A percentile compares a stretch with the other conserved stretches of the same genome.
These are phyloP conservation scores for Perilla frutescens DNA, from an alignment of 257 asterid species.

Conservation along the genomic window DNA sequence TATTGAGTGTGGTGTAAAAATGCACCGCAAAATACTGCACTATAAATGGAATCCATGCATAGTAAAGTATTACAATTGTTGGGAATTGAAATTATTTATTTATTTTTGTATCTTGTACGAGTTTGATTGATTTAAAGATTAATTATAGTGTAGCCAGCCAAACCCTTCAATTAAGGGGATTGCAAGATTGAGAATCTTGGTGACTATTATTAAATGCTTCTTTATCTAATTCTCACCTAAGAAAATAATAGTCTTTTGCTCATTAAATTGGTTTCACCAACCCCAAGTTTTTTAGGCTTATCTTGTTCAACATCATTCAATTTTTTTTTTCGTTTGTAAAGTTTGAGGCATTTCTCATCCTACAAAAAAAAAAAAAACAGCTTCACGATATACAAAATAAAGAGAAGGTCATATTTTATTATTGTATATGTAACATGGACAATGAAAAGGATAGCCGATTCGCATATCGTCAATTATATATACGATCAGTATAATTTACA, in stretches of 20 bases:
- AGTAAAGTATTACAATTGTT: background rate
- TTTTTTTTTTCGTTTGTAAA: background rate
- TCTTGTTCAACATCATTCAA: constrained; percentile 30
- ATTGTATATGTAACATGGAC: background rate
- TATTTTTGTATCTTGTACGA: background rate
- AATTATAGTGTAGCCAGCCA: constrained; percentile 13
- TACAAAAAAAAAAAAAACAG: background rate
- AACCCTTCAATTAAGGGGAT: constrained; percentile 46
- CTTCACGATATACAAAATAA: background rate
- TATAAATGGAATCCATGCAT: background rate
- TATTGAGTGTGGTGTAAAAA: no score
- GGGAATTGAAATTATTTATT: background rate
- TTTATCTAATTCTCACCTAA: constrained; percentile 38
- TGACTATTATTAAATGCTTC: constrained; percentile 29
- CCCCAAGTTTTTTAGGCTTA: constrained; percentile 32
- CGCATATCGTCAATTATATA: no score
- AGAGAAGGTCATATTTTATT: background rate
- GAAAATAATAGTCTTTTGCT: constrained; percentile 2
- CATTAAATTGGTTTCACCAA: constrained; percentile 33
- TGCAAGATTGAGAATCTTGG: constrained; percentile 37
- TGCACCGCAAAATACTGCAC: background rate
- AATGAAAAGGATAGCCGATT: background rate
- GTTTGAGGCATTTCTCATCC: background rate
- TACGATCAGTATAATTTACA: no score
- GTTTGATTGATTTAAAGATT: background rate